phyloP scores from a whole-genome alignment of 2,329 filamentous ascomycete genomes.

The Westerdykella aurantiaca region DNA sequence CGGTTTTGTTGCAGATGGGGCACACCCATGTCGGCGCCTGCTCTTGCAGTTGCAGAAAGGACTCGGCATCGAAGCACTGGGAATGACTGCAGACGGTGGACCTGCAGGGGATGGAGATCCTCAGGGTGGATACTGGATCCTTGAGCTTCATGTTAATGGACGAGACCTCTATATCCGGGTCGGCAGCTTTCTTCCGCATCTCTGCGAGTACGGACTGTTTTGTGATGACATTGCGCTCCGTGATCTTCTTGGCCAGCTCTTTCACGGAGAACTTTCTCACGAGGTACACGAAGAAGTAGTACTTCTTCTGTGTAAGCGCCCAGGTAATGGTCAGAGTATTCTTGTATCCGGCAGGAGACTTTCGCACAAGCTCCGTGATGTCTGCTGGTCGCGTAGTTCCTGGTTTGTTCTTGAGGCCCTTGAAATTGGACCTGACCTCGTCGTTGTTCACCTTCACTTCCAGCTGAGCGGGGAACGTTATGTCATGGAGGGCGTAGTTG shows the following conservation, averaged over 20 bases:
- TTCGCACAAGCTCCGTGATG: constrained; percentile 70
- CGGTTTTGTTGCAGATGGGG: constrained; percentile 80
- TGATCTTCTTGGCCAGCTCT: constrained; percentile 64
- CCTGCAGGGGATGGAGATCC: constrained; percentile 74
- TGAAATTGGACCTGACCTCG: constrained; percentile 86
- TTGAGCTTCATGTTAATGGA: constrained; percentile 86
- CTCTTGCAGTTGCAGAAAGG: constrained; percentile 88
- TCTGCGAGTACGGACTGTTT: constrained; percentile 79
- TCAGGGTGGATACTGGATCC: constrained; percentile 81
- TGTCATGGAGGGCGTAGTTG: constrained; percentile 49
- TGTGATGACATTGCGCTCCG: constrained; percentile 63
- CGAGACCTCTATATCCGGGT: constrained; percentile 83
- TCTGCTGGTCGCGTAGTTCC: constrained; percentile 92
- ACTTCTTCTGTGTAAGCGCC: constrained; percentile 75
- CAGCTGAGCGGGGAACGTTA: constrained; percentile 86
- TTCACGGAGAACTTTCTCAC: constrained; percentile 68
- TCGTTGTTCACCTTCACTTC: constrained; percentile 86
- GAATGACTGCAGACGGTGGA: constrained; percentile 78
- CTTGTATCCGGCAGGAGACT: constrained; percentile 60
- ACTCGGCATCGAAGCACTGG: constrained; percentile 89
- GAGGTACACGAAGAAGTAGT: constrained; percentile 61
- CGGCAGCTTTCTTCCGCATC: constrained; percentile 72
- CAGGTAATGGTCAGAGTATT: constrained; percentile 86
- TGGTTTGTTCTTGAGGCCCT: constrained; percentile 91
- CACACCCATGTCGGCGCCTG: constrained; percentile 97